Base-by-base conservation (phyloP, 306 rosid genomes). In the Corylus heterophylla region DNA sequence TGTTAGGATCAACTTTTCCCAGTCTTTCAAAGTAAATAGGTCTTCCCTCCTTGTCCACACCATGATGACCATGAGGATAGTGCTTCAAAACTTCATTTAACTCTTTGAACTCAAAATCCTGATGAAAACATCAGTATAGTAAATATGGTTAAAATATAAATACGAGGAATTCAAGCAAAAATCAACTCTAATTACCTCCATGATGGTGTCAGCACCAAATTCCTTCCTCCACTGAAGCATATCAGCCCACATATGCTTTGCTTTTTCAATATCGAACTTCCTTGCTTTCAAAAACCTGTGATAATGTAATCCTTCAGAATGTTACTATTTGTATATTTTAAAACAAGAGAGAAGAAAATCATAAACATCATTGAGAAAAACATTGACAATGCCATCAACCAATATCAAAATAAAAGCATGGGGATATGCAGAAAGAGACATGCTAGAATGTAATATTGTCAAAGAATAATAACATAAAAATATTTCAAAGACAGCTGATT, bases 41-140 rank as follows among this genome's bases (percentile, higher is more conserved):
- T 51, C 97, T 95, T 76, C 99, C 99, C 81, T 95, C 99, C 90
- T 88, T 95, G 86, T 95, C 99, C 72, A 95, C 94, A 35, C 99
- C 97, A 59, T 95, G 99, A 85, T 95, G 86, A 49, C 99, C 98
- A 54, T 93, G 99, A 27, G 99, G 99, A 76, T 95, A 95, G 77
- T 91, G 87, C 83, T 69, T 86, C 58, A 90, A 69, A 74, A 95
- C 98, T 79, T 93, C 99, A 70, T 81, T 62, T 54, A 89, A 51
- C 81, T 95, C 99, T 64, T 85, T 87, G 81, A 91, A 93, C 80
- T 95, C 97, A 70, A 95, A 95, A 81, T 90, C 98, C 99, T 95
- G 82, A 82, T 25, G 45, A 70, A 74, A 83, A 81, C 55, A 76
- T 45, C 27, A 75, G 76, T 68, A 83, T 37, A 27, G 76, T 73